A percentile compares a stretch with the other conserved stretches of the same genome.
Conservation (phyloP, 805 yeast genomes). For the Candida adriatica region DNA sequence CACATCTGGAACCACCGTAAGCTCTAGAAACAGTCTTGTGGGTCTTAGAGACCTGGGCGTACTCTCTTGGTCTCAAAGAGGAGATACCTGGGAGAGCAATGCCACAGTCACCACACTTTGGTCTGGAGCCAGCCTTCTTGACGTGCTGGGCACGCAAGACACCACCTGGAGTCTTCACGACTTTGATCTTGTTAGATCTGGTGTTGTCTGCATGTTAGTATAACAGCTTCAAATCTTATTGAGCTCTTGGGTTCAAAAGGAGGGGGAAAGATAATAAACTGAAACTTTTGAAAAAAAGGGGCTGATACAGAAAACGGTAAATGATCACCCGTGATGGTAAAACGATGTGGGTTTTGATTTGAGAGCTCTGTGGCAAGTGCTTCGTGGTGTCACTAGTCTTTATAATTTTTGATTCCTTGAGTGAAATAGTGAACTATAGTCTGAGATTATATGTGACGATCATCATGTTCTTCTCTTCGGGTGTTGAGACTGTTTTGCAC, state of each 20-base stretch:
- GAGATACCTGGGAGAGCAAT: conserved; percentile 78
- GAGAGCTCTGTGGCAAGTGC: too few relatives aligned
- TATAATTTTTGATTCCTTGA: too few relatives aligned
- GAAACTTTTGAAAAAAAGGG: too few relatives aligned
- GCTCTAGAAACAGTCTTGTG: conserved; percentile 98
- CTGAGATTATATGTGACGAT: too few relatives aligned
- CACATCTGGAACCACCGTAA: conserved; percentile 99
- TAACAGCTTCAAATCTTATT: neutral
- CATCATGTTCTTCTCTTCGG: too few relatives aligned
- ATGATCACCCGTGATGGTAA: too few relatives aligned
- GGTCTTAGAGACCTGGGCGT: conserved; percentile 91
- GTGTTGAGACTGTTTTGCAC: neutral
- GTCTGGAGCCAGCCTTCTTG: conserved; percentile 79
- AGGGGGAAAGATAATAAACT: too few relatives aligned
- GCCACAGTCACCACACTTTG: conserved; percentile 83
- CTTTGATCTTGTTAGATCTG: conserved; percentile 98
- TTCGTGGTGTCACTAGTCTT: too few relatives aligned
- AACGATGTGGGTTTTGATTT: too few relatives aligned
- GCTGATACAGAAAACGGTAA: too few relatives aligned
- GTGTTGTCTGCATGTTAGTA: conserved; percentile 78
- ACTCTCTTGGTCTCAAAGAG: conserved; percentile 96
- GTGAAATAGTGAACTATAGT: too few relatives aligned
- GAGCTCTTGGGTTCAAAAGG: too few relatives aligned
- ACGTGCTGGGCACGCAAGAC: conserved; percentile 96
- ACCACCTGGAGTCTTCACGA: conserved; percentile 99